These are phyloP conservation scores for Silene latifolia DNA, from an alignment of 148 eudicot species.

Conservation along the genomic window DNA sequence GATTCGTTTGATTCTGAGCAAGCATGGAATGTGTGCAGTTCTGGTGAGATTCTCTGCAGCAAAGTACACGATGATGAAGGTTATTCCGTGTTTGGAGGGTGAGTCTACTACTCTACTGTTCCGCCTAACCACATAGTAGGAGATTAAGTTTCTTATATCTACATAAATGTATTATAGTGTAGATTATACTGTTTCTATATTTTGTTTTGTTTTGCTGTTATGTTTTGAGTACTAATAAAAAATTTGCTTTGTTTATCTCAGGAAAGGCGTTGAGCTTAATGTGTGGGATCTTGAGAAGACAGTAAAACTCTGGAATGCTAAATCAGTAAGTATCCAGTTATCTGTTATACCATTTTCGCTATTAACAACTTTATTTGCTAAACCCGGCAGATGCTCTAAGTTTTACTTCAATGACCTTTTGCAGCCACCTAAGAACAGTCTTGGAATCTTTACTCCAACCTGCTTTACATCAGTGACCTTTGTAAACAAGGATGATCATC, in stretches of 20 bases:
- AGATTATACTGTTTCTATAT: neutral
- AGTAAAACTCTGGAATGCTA: conserved; percentile 73
- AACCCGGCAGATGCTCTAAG: neutral
- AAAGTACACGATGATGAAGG: conserved; percentile 68
- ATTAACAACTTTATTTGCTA: conserved; percentile 16
- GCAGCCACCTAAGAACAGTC: conserved; percentile 86
- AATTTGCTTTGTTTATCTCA: conserved; percentile 23
- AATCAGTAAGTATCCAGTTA: conserved; percentile 54
- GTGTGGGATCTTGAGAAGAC: conserved; percentile 77
- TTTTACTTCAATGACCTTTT: conserved; percentile 21
- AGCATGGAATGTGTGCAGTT: conserved; percentile 64
- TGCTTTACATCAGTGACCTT: conserved; percentile 83
- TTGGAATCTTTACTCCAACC: conserved; percentile 84
- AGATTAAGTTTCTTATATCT: neutral
- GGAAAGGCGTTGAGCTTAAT: conserved; percentile 93
- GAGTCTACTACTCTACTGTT: conserved; percentile 9
- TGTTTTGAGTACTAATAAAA: neutral
- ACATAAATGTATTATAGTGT: neutral
- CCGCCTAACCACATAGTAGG: too few species aligned
- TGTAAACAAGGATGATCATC: conserved; percentile 81
- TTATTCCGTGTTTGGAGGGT: conserved; percentile 89
- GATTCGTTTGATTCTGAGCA: conserved; percentile 14
- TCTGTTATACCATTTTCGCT: conserved; percentile 33
- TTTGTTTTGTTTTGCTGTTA: neutral
- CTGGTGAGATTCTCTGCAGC: conserved; percentile 46